A percentile compares a stretch with the other conserved stretches of the same genome.
Conservation (phyloP, 345 rosid species). For the Euphorbia lathyris region DNA sequence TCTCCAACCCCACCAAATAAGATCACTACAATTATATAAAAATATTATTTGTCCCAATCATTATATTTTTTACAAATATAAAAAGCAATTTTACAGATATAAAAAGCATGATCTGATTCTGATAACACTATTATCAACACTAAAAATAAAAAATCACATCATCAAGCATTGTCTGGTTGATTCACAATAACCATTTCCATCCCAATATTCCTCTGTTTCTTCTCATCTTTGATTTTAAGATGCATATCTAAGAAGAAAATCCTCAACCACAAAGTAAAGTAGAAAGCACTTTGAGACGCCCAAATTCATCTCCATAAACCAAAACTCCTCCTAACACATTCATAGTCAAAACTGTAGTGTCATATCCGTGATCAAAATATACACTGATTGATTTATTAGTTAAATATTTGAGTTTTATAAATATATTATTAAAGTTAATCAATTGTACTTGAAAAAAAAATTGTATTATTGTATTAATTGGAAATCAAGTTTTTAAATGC, state of each 20-base stretch:
- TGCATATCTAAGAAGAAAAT: conserved; percentile 75
- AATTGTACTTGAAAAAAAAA: too few relatives aligned
- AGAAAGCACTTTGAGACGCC: conserved; percentile 74
- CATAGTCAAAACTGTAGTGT: conserved; percentile 58
- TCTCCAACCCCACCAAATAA: background rate
- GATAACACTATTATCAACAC: background rate
- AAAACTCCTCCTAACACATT: conserved; percentile 85
- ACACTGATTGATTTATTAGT: too few relatives aligned
- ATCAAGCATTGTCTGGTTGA: conserved; percentile 8
- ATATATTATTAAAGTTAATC: too few relatives aligned
- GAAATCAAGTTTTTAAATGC: too few relatives aligned
- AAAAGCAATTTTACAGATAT: background rate
- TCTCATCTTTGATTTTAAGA: conserved; percentile 18
- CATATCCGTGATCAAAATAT: too few relatives aligned
- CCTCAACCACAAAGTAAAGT: conserved; percentile 82
- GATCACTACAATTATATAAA: background rate
- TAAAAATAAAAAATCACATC: background rate
- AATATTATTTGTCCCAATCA: too few relatives aligned
- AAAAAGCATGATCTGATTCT: background rate
- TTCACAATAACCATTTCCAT: conserved; percentile 16
- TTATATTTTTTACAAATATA: too few relatives aligned
- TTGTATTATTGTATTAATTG: too few relatives aligned
- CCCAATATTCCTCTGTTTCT: conserved; percentile 1
- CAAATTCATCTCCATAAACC: conserved; percentile 62
- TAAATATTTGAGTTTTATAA: too few relatives aligned